Conservation (phyloP, 2,329 filamentous ascomycete genomes). For the Verticillium tricorpus region DNA sequence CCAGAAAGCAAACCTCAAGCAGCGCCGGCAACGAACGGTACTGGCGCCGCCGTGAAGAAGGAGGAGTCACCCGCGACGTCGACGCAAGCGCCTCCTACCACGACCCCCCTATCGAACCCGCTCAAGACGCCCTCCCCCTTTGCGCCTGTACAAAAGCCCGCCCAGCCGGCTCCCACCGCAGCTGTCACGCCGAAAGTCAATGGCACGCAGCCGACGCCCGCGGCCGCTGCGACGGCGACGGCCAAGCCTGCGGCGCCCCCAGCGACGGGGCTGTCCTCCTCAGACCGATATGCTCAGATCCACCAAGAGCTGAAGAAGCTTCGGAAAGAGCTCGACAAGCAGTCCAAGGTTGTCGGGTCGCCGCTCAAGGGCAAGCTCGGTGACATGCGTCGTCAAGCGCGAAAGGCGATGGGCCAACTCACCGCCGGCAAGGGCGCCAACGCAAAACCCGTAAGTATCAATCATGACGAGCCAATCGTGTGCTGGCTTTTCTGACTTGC, state of each 20-base stretch:
- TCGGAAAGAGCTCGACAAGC: constrained; percentile 58
- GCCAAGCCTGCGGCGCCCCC: neutral
- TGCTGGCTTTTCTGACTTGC: neutral
- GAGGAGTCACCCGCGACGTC: neutral
- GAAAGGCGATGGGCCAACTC: constrained; percentile 69
- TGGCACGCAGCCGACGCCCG: neutral
- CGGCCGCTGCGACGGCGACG: neutral
- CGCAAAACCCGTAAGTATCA: constrained; percentile 28
- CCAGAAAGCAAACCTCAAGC: constrained; percentile 12
- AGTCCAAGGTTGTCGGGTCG: constrained; percentile 40
- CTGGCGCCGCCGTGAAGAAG: neutral
- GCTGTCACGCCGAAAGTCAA: neutral
- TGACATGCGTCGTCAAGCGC: constrained; percentile 67
- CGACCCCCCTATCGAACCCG: neutral
- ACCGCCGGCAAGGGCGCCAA: constrained; percentile 63
- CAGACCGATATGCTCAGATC: constrained; percentile 50
- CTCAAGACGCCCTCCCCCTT: constrained; percentile 2
- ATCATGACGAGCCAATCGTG: neutral
- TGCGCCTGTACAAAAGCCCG: neutral
- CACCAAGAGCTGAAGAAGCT: constrained; percentile 65
- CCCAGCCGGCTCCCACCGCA: neutral
- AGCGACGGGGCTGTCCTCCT: constrained; percentile 3
- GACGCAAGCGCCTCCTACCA: neutral
- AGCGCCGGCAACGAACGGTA: constrained; percentile 4
- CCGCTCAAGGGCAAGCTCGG: constrained; percentile 62